Evolutionary conservation across 2,329 filamentous ascomycete species (phyloP).

Genomic region (Clarireedia homoeocarpa): DNA sequence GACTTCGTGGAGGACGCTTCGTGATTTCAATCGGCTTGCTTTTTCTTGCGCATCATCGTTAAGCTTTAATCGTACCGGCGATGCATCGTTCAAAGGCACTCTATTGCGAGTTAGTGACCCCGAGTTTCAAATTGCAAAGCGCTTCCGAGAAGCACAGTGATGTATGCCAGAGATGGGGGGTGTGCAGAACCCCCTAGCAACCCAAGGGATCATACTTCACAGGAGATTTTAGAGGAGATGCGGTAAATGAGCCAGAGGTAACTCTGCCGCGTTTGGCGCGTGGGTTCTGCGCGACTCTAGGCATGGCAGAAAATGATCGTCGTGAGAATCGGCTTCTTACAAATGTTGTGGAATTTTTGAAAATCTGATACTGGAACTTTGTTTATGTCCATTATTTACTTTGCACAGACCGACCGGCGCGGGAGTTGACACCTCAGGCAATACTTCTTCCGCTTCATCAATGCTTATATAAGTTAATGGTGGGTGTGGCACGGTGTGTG

Average conservation of each 20-base stretch:
- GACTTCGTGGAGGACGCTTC: constrained; percentile 80
- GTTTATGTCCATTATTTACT: constrained; percentile 10
- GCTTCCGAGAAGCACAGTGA: neutral
- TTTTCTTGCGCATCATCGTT: constrained; percentile 95
- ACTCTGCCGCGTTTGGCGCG: constrained; percentile 33
- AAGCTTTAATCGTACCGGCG: constrained; percentile 58
- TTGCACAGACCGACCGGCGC: neutral
- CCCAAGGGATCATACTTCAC: constrained; percentile 25
- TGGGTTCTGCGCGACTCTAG: constrained; percentile 44
- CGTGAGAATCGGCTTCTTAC: neutral
- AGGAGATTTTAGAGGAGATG: constrained; percentile 29
- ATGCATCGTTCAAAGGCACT: constrained; percentile 94
- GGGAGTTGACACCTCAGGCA: neutral
- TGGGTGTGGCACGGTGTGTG: too few relatives aligned
- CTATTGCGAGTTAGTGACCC: constrained; percentile 36
- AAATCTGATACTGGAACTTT: neutral
- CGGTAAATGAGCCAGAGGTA: constrained; percentile 31
- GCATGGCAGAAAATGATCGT: constrained; percentile 34
- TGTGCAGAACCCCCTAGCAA: constrained; percentile 3
- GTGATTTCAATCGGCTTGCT: constrained; percentile 75
- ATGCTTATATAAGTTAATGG: neutral
- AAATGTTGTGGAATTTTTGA: neutral
- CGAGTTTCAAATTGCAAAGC: neutral
- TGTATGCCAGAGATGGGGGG: neutral
- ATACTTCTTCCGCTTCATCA: neutral